A percentile compares a stretch with the other conserved stretches of the same genome.
phyloP scores from a whole-genome alignment of 2,329 filamentous ascomycete species.

The Mycocentrospora acerina region DNA sequence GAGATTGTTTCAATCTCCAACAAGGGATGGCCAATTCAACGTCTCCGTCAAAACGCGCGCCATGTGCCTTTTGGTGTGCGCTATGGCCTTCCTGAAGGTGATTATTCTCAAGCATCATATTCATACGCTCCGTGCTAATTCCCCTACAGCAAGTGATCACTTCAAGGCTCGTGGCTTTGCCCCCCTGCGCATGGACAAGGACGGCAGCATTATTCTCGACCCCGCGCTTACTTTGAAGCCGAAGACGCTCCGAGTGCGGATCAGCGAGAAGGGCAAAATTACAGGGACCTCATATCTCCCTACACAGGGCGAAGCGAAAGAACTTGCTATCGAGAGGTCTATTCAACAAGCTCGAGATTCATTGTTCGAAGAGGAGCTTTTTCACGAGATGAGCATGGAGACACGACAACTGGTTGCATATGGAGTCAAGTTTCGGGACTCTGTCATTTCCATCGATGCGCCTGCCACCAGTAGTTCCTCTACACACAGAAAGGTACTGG shows the following conservation, averaged over 20 bases:
- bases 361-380: constrained; percentile 81
- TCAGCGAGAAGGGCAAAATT: constrained; percentile 59
- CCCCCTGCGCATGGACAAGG: constrained; percentile 70
- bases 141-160: constrained; percentile 50
- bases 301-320: constrained; percentile 31
- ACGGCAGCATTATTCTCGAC: constrained; percentile 76
- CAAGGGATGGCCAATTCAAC: constrained; percentile 75
- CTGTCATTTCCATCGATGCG: constrained; percentile 39
- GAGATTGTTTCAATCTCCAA: constrained; percentile 79
- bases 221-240: constrained; percentile 58
- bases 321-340: constrained; percentile 64
- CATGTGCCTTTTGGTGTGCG: constrained; percentile 80
- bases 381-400: constrained; percentile 85
- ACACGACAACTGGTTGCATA: constrained; percentile 71
- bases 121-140: constrained; percentile 3
- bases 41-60: constrained; percentile 49
- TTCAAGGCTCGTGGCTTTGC: constrained; percentile 75
- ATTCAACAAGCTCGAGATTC: constrained; percentile 77
- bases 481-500: constrained; percentile 60
- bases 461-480: constrained; percentile 12
- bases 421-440: constrained; percentile 64
- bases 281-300: constrained; percentile 56
- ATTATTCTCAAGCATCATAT: constrained; percentile 8
- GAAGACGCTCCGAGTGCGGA: constrained; percentile 66
- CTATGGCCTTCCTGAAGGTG: constrained; percentile 82